Base-by-base conservation (phyloP, 306 rosid genomes). In the Albizia julibrissin region DNA sequence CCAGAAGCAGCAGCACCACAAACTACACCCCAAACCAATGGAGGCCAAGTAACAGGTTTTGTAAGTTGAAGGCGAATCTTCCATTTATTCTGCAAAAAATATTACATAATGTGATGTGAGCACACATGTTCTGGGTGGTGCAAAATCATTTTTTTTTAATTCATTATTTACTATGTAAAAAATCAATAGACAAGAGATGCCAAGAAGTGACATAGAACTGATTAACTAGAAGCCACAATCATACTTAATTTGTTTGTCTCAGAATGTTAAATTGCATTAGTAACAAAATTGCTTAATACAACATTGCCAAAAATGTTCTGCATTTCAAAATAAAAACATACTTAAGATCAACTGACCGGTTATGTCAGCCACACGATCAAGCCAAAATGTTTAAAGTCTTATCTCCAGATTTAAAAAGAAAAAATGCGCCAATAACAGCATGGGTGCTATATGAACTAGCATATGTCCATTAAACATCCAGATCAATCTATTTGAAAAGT, bases 1-100 rank as follows among this genome's bases (percentile, higher is more conserved):
- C 99, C 99, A 66, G 99, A 95, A 77, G 99, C 98, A 82, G 99
- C 99, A 82, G 99, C 99, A 69, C 99, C 99, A 75, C 99, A 95
- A 64, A 92, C 92, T 78, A 95, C 94, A 56, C 99, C 99, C 99
- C 99, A 95, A 46, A 95, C 92, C 85, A 95, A 88, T 39, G 99
- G 99, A 74, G 99, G 98, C 99, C 99, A 95, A 78, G 99, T 93
- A 69, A 95, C 97, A 70, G 99, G 99, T 86, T 95, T 95, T 71
- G 98, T 95, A 67, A 95, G 90, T 89, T 95, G 99, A 84, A 95
- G 99, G 64, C 99, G 96, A 80, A 95, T 86, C 91, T 95, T 95
- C 98, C 99, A 95, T 82, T 77, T 95, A 75, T 95, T 92, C 99
- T 95, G 94, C 87, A 89, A 81, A 78, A 78, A 22, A 49, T 52